phyloP scores from a whole-genome alignment of 2,329 filamentous ascomycete genomes.

The Penicillium oxalicum region DNA sequence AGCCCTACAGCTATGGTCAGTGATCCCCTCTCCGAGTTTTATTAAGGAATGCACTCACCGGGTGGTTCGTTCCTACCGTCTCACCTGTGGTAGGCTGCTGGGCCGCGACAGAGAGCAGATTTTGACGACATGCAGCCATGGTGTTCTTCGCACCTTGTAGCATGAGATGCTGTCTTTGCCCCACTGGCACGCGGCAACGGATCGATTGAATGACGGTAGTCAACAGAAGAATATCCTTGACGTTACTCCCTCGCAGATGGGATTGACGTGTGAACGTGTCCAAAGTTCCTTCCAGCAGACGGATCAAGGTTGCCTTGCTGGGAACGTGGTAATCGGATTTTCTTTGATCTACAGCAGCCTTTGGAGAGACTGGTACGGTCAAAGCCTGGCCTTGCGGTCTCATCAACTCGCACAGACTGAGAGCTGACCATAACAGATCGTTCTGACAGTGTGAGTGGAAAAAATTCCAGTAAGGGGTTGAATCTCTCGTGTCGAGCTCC shows the following conservation, averaged over 20 bases:
- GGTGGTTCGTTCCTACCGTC: constrained; percentile 1
- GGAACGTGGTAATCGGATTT: background rate
- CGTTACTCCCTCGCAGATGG: constrained; percentile 22
- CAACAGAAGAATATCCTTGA: constrained; percentile 29
- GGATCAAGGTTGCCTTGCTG: constrained; percentile 22
- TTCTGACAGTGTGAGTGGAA: constrained; percentile 26
- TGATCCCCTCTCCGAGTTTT: too few relatives aligned
- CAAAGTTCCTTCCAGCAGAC: constrained; percentile 26
- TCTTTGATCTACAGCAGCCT: background rate
- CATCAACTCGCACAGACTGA: constrained; percentile 28
- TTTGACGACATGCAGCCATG: constrained; percentile 15
- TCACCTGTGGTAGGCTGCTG: constrained; percentile 1
- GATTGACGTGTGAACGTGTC: constrained; percentile 24
- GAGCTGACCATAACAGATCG: constrained; percentile 27
- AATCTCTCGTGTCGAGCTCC: constrained; percentile 21
- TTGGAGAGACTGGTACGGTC: background rate
- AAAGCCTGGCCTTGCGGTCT: constrained; percentile 8
- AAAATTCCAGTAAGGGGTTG: constrained; percentile 21
- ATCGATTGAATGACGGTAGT: constrained; percentile 26
- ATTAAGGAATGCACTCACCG: constrained; percentile 2
- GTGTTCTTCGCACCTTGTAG: constrained; percentile 22
- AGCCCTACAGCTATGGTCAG: background rate
- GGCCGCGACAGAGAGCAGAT: constrained; percentile 9
- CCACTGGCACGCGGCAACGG: constrained; percentile 21
- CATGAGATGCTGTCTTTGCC: constrained; percentile 23